A percentile compares a stretch with the other conserved stretches of the same genome.
These are phyloP conservation scores for Melaleuca quinquenervia DNA, from an alignment of 345 rosid species.

Conservation along the genomic window DNA sequence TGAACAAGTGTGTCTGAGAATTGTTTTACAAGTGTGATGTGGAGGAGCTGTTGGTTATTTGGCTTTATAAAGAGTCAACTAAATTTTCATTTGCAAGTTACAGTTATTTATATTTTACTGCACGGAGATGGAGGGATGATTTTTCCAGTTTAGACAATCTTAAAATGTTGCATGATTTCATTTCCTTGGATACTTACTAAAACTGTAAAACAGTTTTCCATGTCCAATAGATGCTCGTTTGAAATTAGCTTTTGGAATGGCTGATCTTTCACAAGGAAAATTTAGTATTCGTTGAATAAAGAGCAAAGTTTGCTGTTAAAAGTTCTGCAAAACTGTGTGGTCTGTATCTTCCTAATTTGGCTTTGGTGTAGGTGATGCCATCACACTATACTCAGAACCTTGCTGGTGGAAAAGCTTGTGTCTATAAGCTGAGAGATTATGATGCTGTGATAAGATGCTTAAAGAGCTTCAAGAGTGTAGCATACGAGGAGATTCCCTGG, in stretches of 20 bases:
- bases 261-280: not conserved
- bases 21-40: not conserved
- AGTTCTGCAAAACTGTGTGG: not conserved
- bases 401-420: slow-evolving; percentile 70
- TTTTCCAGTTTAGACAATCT: not conserved
- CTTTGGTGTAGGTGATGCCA: slow-evolving; percentile 38
- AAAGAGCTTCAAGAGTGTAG: slow-evolving; percentile 38
- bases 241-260: not conserved
- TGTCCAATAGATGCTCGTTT: not conserved
- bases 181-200: not conserved
- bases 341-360: not conserved
- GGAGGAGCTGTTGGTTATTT: not conserved
- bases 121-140: not conserved
- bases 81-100: not conserved
- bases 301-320: not conserved
- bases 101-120: not conserved
- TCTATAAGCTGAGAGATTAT: slow-evolving; percentile 64
- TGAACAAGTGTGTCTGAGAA: not conserved
- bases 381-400: slow-evolving; percentile 69
- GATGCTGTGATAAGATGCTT: slow-evolving; percentile 47
- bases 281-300: not conserved
- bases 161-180: not conserved
- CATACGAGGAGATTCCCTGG: slow-evolving; percentile 72
- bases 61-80: not conserved
- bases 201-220: not conserved